phyloP scores from a whole-genome alignment of 768 basidiomycete species.

The Leucocoprinus leucothites region DNA sequence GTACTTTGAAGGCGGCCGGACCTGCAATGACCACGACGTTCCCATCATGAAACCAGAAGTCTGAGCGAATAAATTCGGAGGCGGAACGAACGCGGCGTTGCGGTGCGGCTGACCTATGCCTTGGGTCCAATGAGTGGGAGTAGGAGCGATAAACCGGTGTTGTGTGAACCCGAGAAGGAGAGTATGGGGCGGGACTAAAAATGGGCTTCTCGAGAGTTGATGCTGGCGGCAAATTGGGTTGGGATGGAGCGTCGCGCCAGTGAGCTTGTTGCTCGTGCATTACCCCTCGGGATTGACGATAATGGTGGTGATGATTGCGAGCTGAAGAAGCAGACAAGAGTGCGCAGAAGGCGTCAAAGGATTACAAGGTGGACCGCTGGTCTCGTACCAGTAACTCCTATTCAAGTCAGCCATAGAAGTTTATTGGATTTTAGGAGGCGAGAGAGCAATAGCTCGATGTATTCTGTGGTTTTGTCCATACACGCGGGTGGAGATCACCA shows the following conservation, averaged over 20 bases:
- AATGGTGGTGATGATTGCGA: not conserved
- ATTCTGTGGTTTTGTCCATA: too few relatives aligned
- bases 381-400: not conserved
- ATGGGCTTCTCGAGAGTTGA: not conserved
- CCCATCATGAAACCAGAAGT: conserved; percentile 75
- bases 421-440: too few relatives aligned
- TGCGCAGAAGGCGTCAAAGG: not conserved
- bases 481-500: too few relatives aligned
- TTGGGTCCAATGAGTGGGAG: not conserved
- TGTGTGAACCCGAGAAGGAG: not conserved
- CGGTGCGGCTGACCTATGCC: not conserved
- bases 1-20: conserved; percentile 65
- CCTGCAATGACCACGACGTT: conserved; percentile 63
- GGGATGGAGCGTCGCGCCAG: not conserved
- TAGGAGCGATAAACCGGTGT: not conserved
- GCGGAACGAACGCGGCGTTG: not conserved
- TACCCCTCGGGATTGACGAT: not conserved
- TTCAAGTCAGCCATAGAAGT: not conserved
- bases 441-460: too few relatives aligned
- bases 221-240: not conserved
- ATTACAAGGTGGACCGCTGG: not conserved
- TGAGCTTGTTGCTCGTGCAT: conserved; percentile 6
- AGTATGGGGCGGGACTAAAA: not conserved
- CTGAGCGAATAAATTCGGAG: conserved; percentile 38
- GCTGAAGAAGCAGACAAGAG: not conserved